Conservation (phyloP, 352 stramenopile genomes). For the Halophytophthora polymorphica region DNA sequence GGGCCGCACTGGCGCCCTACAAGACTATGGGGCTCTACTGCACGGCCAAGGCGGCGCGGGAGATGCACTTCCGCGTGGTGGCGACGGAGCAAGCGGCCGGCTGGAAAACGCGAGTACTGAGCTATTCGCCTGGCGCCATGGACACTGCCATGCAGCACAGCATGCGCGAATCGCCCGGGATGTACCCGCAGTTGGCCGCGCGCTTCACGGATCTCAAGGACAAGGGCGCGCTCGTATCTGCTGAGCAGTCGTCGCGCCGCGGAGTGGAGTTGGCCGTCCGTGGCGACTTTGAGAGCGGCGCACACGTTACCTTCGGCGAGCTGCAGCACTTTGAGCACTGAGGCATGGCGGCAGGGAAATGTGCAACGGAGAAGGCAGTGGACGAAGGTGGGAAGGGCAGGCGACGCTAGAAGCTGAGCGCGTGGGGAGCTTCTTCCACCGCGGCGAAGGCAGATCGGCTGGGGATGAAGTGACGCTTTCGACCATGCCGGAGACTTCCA, state of each 20-base stretch:
- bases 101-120: conserved; percentile 50
- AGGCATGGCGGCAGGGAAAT: background rate
- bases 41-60: conserved; percentile 71
- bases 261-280: conserved; percentile 51
- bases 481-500: too few relatives aligned
- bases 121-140: conserved; percentile 82
- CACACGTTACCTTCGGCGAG: conserved; percentile 78
- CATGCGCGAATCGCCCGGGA: conserved; percentile 41
- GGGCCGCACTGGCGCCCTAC: conserved; percentile 71
- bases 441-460: too few relatives aligned
- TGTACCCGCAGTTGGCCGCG: conserved; percentile 26
- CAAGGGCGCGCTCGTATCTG: conserved; percentile 45
- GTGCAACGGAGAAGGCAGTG: background rate
- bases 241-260: conserved; percentile 46
- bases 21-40: conserved; percentile 72
- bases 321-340: conserved; percentile 19
- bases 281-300: conserved; percentile 50
- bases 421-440: too few relatives aligned
- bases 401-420: too few relatives aligned
- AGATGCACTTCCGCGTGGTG: conserved; percentile 80
- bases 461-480: too few relatives aligned
- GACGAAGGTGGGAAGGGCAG: background rate
- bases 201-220: conserved; percentile 57
- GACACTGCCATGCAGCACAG: conserved; percentile 77
- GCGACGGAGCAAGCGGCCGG: conserved; percentile 40